Percentiles rank a stretch among this genome's conserved stretches.
Conservation (phyloP, 768 basidiomycete genomes). For the Hygrocybe coccinea region DNA sequence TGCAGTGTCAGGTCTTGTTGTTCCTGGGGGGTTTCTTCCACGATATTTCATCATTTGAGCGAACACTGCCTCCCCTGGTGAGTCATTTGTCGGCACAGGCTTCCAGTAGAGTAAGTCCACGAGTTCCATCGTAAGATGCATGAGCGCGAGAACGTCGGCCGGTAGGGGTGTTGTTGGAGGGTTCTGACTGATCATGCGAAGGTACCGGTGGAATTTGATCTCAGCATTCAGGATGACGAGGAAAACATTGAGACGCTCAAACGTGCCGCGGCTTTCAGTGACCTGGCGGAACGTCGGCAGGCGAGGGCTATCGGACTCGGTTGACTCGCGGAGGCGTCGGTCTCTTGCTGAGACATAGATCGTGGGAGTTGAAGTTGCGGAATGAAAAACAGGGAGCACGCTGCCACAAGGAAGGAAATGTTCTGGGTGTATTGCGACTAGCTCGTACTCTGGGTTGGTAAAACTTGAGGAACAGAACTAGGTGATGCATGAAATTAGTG, state of each 20-base stretch:
- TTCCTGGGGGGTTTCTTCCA: too few relatives aligned
- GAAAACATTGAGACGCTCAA: constrained; percentile 14
- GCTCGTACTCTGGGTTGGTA: constrained; percentile 15
- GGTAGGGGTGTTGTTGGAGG: not conserved
- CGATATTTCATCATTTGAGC: too few relatives aligned
- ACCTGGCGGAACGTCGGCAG: constrained; percentile 16
- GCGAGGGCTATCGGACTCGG: constrained; percentile 11
- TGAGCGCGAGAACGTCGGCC: not conserved
- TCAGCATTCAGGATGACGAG: constrained; percentile 20
- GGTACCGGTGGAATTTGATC: constrained; percentile 21
- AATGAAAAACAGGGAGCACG: constrained; percentile 14
- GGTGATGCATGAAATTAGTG: not conserved
- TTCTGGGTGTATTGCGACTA: constrained; percentile 16
- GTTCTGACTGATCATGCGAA: constrained; percentile 1
- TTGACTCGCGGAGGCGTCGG: constrained; percentile 12
- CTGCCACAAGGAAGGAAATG: constrained; percentile 19
- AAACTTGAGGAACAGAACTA: constrained; percentile 12
- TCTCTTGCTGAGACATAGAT: constrained; percentile 12
- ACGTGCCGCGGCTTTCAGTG: not conserved
- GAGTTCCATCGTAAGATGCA: not conserved
- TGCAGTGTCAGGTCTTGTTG: too few relatives aligned
- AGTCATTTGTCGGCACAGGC: not conserved
- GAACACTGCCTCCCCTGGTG: not conserved
- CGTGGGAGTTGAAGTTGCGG: constrained; percentile 5
- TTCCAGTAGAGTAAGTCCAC: not conserved